Evolutionary conservation across 108 stramenopile genomes (phyloP).

Genomic region (Discostella stelligeroides): DNA sequence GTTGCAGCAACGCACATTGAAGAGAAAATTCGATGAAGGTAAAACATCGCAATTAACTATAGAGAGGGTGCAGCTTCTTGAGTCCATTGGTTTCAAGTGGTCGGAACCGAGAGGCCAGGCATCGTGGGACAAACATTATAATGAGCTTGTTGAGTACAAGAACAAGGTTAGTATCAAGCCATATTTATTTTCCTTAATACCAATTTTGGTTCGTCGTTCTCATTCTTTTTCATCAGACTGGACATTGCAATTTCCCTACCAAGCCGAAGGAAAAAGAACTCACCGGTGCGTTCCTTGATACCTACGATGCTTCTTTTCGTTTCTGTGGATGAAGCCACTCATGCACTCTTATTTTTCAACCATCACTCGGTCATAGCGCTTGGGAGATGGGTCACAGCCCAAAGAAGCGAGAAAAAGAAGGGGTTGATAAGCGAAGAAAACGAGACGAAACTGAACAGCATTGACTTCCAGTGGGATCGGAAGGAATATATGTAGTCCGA

Average conservation of each 20-base stretch:
- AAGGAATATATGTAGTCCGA: too few species aligned
- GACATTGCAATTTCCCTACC: not conserved
- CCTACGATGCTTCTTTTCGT: not conserved
- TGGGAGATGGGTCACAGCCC: slow-evolving; percentile 20
- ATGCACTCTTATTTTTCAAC: not conserved
- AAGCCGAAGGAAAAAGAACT: not conserved
- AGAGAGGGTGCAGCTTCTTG: not conserved
- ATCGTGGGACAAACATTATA: slow-evolving; percentile 14
- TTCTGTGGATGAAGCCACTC: not conserved
- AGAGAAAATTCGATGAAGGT: slow-evolving; percentile 4
- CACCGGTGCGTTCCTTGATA: not conserved
- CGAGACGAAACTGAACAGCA: slow-evolving; percentile 5
- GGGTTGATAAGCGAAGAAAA: not conserved
- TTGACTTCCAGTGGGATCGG: slow-evolving; percentile 12
- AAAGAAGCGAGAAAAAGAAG: slow-evolving; percentile 14
- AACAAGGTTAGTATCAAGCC: too few species aligned
- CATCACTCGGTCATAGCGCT: not conserved
- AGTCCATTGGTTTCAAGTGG: slow-evolving; percentile 6
- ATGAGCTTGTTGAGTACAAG: slow-evolving; percentile 12
- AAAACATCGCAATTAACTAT: not conserved
- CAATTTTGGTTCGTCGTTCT: too few species aligned
- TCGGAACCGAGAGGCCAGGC: slow-evolving; percentile 9
- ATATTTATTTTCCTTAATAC: too few species aligned
- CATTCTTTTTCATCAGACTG: slow-evolving; percentile 2
- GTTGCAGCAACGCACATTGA: slow-evolving; percentile 6